Evolutionary conservation across 345 rosid species (phyloP).

Genomic region (Rhodomyrtus tomentosa): DNA sequence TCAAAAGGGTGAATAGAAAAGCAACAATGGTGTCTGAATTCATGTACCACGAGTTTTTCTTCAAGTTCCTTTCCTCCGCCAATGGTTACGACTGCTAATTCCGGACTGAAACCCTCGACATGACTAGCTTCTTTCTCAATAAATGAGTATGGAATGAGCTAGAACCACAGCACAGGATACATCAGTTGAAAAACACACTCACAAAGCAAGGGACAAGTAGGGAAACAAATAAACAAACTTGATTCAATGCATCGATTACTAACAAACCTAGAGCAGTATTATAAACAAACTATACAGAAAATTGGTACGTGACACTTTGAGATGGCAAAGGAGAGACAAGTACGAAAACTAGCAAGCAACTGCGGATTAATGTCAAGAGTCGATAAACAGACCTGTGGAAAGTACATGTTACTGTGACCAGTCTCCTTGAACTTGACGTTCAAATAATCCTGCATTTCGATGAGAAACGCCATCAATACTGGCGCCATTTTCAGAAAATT

Average conservation of each 20-base stretch:
- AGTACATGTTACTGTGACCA: conserved; percentile 92
- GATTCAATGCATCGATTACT: neutral
- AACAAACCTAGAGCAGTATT: neutral
- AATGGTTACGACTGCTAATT: conserved; percentile 75
- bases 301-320: neutral
- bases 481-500: neutral
- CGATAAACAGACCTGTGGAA: conserved; percentile 63
- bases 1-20: neutral
- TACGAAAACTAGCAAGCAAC: neutral
- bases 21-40: neutral
- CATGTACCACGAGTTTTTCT: conserved; percentile 89
- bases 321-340: neutral
- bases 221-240: neutral
- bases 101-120: conserved; percentile 93
- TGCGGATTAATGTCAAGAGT: neutral
- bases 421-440: conserved; percentile 93
- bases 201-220: neutral
- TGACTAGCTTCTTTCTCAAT: conserved; percentile 98
- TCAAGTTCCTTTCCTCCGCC: conserved; percentile 94
- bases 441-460: conserved; percentile 52
- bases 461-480: neutral
- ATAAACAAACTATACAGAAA: neutral
- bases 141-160: conserved; percentile 94
- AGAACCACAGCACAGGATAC: neutral
- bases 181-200: neutral